Conservation (phyloP, 139 green algal genomes). For the Chlorokybus atmophyticus region DNA sequence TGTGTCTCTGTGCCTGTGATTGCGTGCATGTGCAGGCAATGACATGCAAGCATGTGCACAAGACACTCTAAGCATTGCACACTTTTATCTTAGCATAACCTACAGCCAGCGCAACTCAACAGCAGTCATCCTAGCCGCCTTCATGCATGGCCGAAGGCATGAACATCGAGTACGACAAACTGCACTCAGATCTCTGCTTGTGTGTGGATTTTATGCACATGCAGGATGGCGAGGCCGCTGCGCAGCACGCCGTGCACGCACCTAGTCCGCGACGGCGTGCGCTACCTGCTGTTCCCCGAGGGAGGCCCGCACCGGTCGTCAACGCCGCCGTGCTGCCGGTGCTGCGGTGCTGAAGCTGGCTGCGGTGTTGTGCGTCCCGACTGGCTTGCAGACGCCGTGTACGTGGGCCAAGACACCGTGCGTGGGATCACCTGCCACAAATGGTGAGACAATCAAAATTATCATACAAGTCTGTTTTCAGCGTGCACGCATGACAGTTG, state of each 20-base stretch:
- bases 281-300: neutral
- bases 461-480: neutral
- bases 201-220: no score
- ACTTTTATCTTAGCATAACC: no score
- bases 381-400: constrained; percentile 10
- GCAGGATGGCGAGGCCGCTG: neutral
- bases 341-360: constrained; percentile 5
- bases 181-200: no score
- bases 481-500: neutral
- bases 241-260: constrained; percentile 1
- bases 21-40: no score
- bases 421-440: constrained; percentile 4
- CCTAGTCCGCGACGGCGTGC: constrained; percentile 1
- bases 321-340: constrained; percentile 8
- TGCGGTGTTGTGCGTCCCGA: constrained; percentile 8
- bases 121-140: no score
- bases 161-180: no score
- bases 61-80: no score
- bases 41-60: no score
- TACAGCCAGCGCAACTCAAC: no score
- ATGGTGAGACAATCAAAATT: constrained; percentile 1
- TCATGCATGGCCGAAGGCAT: no score
- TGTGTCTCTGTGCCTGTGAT: no score
- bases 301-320: neutral
- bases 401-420: constrained; percentile 6